These are phyloP conservation scores for Zalerion maritima DNA, from an alignment of 495 filamentous ascomycete species.

Conservation along the genomic window DNA sequence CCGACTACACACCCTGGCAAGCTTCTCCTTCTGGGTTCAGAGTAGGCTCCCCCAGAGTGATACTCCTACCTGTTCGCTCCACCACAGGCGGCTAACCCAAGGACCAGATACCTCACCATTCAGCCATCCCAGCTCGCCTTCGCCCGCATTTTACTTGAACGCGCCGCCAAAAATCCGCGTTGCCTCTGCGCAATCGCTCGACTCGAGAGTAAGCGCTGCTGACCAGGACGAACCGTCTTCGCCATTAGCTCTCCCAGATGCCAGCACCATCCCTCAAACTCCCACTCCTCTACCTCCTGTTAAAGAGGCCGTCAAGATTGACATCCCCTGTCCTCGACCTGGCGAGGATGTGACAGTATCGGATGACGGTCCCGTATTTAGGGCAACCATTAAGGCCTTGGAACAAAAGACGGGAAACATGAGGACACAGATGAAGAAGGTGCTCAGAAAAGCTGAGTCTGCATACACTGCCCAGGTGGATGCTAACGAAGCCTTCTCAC, in stretches of 20 bases:
- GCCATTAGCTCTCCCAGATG: slow-evolving; percentile 37
- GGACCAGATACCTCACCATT: slow-evolving; percentile 18
- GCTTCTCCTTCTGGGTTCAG: slow-evolving; percentile 89
- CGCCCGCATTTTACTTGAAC: slow-evolving; percentile 53
- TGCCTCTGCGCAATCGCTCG: slow-evolving; percentile 65
- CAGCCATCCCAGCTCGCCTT: slow-evolving; percentile 38
- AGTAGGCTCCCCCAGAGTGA: slow-evolving; percentile 32
- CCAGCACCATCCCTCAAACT: slow-evolving; percentile 19
- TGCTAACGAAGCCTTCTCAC: slow-evolving; percentile 71
- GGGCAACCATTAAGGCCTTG: slow-evolving; percentile 90
- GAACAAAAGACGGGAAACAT: slow-evolving; percentile 97
- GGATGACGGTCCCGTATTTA: slow-evolving; percentile 91
- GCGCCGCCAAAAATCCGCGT: slow-evolving; percentile 65
- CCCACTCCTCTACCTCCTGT: slow-evolving; percentile 22
- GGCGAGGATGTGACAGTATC: slow-evolving; percentile 73
- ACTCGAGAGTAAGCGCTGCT: slow-evolving; percentile 56
- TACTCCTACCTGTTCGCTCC: background rate
- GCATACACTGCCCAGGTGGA: slow-evolving; percentile 62
- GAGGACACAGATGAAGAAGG: slow-evolving; percentile 84
- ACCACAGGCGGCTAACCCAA: slow-evolving; percentile 5
- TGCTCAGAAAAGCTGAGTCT: slow-evolving; percentile 79
- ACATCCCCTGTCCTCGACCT: slow-evolving; percentile 71
- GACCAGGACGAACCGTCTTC: slow-evolving; percentile 52
- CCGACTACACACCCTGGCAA: slow-evolving; percentile 70
- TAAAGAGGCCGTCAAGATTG: slow-evolving; percentile 61